Evolutionary conservation across 768 basidiomycete species (phyloP), one percentile per base, ranked within the genome.

Genomic region (Suillus discolor): DNA sequence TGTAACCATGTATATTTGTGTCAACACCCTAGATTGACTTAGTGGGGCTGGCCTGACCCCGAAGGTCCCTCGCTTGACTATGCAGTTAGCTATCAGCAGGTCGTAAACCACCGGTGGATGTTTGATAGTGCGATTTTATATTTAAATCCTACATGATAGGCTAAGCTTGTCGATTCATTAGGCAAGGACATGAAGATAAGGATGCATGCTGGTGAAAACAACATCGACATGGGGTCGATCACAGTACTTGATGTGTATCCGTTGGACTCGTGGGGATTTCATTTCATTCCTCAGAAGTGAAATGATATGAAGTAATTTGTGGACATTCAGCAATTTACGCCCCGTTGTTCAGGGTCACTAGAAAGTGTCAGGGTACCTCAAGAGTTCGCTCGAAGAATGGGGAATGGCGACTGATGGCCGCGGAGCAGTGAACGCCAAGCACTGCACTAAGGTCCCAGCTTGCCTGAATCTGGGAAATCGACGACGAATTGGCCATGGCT

Each of bases 1-100:
- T 49, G 49, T 47, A 20, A 44, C 20, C 44, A 23, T 23, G 36
- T 44, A 8, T 47, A 3, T 6, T 54, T 62, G n/a, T 18, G 20
- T 65, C 12, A 25, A 28, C 42, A 45, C 25, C 47, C 54, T 55
- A 9, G 34, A 41, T 63, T 42, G 6, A 49, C 7, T 2, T 63
- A 84, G 84, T 86, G 85, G 85, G 85, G 85, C 16, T 87, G 85
- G 85, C 85, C 85, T 1, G 80, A 73, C 65, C 73, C 84, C 2
- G 84, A 84, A 62, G 85, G 83, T 4, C 75, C 71, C 53, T 71
- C 72, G 36, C 78, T 83, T 53, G 87, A 86, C 71, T 86, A 82
- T 68, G 72, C 75, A 34, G 84, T 84, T 2, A 73, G 75, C 47
- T 85, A 86, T 16, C 68, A 83, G 66, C 73, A 77, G 7, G 81